phyloP scores from a whole-genome alignment of 2,329 filamentous ascomycete genomes.

The Epichloe sp. region DNA sequence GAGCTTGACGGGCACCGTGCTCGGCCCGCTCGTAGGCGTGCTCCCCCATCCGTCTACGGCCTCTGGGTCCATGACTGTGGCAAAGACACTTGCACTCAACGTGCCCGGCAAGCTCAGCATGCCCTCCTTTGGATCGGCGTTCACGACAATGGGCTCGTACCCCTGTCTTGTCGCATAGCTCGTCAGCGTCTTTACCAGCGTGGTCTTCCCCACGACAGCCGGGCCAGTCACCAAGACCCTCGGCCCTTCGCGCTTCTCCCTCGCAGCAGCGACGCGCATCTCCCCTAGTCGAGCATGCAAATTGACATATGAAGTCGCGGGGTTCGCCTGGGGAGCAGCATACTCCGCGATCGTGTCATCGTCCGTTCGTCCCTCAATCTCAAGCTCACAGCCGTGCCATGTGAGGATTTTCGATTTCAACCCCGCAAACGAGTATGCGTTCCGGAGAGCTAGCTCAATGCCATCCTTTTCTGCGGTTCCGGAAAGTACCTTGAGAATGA shows the following conservation, averaged over 20 bases:
- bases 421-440: slow-evolving; percentile 68
- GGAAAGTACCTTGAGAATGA: slow-evolving; percentile 49
- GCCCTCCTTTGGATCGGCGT: slow-evolving; percentile 70
- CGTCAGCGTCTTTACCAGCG: slow-evolving; percentile 60
- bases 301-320: slow-evolving; percentile 69
- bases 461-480: slow-evolving; percentile 91
- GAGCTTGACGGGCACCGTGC: slow-evolving; percentile 76
- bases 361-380: slow-evolving; percentile 52
- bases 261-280: slow-evolving; percentile 48
- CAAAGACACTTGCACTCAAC: slow-evolving; percentile 74
- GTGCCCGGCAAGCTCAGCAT: slow-evolving; percentile 69
- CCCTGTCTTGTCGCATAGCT: slow-evolving; percentile 66
- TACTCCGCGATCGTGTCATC: slow-evolving; percentile 47
- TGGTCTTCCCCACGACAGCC: slow-evolving; percentile 71
- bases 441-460: slow-evolving; percentile 74
- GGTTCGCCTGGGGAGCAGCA: slow-evolving; percentile 60
- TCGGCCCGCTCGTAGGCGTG: slow-evolving; percentile 82
- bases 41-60: slow-evolving; percentile 76
- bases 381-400: slow-evolving; percentile 79
- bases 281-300: slow-evolving; percentile 81
- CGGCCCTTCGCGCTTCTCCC: slow-evolving; percentile 45
- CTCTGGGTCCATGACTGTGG: slow-evolving; percentile 70
- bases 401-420: slow-evolving; percentile 82
- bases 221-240: slow-evolving; percentile 76
- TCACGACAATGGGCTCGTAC: slow-evolving; percentile 68